Conservation (phyloP, 345 rosid species). For the Psidium guajava region DNA sequence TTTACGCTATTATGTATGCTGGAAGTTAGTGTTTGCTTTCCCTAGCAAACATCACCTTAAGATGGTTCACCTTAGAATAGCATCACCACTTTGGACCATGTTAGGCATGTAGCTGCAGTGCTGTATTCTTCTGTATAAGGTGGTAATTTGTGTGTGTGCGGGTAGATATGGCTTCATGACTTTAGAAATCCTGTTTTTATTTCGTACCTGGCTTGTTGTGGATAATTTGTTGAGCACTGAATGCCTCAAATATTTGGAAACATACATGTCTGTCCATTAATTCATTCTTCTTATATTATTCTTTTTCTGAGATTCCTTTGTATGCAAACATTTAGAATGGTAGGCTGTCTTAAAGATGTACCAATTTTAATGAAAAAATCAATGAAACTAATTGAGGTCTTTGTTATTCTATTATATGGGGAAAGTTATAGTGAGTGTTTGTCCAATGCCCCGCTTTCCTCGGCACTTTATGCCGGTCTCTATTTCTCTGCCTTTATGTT, state of each 20-base stretch:
- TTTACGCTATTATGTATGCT: neutral
- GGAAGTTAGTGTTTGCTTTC: neutral
- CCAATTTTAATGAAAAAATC: neutral
- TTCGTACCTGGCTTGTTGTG: neutral
- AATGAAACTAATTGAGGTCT: neutral
- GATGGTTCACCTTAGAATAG: neutral
- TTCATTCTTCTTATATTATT: neutral
- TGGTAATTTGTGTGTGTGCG: neutral
- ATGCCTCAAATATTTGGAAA: neutral
- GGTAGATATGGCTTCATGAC: neutral
- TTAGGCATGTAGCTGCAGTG: neutral
- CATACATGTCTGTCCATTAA: neutral
- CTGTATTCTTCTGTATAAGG: neutral
- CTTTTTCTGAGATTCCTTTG: neutral
- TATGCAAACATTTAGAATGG: neutral
- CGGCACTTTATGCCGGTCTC: neutral
- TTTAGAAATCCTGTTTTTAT: neutral
- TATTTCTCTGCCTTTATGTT: neutral
- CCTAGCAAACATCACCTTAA: neutral
- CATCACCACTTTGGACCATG: neutral
- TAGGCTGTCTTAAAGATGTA: neutral
- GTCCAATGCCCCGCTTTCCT: neutral
- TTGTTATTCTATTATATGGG: neutral
- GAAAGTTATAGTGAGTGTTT: neutral
- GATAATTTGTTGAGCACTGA: neutral